A percentile compares a stretch with the other conserved stretches of the same genome.
Conservation (phyloP, 345 rosid species). For the Dipteronia dyeriana region DNA sequence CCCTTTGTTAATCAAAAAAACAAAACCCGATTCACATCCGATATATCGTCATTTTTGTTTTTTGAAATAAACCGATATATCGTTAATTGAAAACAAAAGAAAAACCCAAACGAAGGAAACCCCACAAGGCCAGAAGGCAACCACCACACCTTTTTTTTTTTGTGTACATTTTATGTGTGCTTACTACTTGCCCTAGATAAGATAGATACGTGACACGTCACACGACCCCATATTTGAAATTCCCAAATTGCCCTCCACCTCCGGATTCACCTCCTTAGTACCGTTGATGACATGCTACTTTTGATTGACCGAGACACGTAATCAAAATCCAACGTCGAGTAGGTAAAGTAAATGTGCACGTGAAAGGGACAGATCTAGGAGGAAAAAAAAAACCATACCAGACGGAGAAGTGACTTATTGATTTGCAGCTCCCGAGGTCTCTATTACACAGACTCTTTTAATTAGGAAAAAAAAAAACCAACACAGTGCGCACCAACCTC, state of each 20-base stretch:
- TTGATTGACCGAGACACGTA: neutral
- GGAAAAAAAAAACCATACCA: conserved; percentile 25
- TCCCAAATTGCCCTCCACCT: neutral
- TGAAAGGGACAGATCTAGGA: conserved; percentile 14
- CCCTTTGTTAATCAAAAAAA: neutral
- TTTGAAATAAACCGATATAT: too few species aligned
- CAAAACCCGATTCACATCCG: neutral
- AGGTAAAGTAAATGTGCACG: conserved; percentile 22
- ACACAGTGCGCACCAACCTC: conserved; percentile 45
- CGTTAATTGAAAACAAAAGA: too few species aligned
- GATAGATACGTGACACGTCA: neutral
- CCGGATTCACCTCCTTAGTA: neutral
- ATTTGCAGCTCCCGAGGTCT: conserved; percentile 45
- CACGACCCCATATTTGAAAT: neutral
- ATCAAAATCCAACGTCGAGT: conserved; percentile 16
- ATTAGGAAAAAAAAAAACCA: neutral
- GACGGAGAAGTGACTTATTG: conserved; percentile 43
- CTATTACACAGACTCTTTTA: neutral
- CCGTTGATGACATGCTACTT: conserved; percentile 5
- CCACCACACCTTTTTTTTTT: neutral
- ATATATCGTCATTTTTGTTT: neutral
- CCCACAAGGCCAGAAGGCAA: neutral
- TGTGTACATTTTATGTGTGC: neutral
- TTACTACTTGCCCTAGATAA: conserved; percentile 14
- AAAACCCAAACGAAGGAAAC: neutral